phyloP scores from a whole-genome alignment of 495 filamentous ascomycete species.

The Lepraria neglecta region DNA sequence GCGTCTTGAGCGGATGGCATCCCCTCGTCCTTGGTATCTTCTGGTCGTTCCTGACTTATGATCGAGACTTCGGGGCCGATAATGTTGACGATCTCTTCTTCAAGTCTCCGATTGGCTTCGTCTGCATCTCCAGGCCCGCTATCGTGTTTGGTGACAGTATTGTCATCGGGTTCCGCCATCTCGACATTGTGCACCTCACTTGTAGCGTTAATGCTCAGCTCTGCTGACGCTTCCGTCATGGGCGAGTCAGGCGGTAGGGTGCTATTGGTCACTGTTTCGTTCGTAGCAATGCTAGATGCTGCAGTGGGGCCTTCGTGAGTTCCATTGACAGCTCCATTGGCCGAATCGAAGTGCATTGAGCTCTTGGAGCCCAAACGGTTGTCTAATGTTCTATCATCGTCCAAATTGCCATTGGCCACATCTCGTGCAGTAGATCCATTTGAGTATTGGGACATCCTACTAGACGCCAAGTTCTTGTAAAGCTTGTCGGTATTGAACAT shows the following conservation, averaged over 20 bases:
- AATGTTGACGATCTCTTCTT: constrained; percentile 5
- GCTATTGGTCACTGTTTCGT: constrained; percentile 4
- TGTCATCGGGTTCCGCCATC: not conserved
- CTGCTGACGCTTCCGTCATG: not conserved
- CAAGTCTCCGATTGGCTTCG: constrained; percentile 1
- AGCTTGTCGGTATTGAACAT: constrained; percentile 25
- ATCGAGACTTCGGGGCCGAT: constrained; percentile 2
- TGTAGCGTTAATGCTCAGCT: not conserved
- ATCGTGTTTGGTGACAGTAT: not conserved
- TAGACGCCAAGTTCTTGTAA: constrained; percentile 13
- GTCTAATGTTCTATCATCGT: constrained; percentile 1
- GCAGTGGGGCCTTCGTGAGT: not conserved
- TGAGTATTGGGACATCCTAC: not conserved
- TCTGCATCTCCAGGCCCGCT: not conserved
- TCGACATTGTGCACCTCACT: not conserved
- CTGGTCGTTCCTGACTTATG: not conserved
- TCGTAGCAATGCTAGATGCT: constrained; percentile 8
- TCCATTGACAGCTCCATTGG: not conserved
- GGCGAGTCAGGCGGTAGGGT: constrained; percentile 9
- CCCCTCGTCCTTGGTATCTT: not conserved
- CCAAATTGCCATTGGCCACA: constrained; percentile 3
- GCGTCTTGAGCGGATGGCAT: not conserved
- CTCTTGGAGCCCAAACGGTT: not conserved
- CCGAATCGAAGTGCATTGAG: not conserved
- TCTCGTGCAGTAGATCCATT: not conserved